phyloP scores from a whole-genome alignment of 2,329 filamentous ascomycete species.

The Penicillium capsulatum region DNA sequence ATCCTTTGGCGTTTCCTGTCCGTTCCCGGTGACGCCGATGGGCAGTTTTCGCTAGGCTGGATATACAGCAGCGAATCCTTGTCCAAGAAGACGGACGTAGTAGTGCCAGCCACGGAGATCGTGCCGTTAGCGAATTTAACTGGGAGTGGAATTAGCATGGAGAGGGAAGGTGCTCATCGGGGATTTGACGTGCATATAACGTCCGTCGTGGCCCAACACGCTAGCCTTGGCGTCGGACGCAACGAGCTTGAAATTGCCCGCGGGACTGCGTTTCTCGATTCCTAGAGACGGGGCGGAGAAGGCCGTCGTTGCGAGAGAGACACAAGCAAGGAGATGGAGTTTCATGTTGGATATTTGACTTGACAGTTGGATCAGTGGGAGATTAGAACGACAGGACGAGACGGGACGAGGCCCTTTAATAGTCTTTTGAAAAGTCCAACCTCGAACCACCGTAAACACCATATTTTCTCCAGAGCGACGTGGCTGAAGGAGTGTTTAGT shows the following conservation, averaged over 20 bases:
- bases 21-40: conserved; percentile 19
- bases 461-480: no score
- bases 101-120: conserved; percentile 13
- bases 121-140: conserved; percentile 11
- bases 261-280: conserved; percentile 14
- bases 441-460: no score
- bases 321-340: conserved; percentile 3
- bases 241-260: conserved; percentile 14
- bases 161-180: no score
- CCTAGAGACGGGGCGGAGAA: no score
- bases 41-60: conserved; percentile 9
- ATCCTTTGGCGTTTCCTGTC: conserved; percentile 8
- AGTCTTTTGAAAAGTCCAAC: no score
- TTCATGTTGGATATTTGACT: no score
- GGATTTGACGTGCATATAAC: conserved; percentile 20
- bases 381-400: no score
- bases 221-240: conserved; percentile 12
- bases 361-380: no score
- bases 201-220: conserved; percentile 15
- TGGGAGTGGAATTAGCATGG: neutral
- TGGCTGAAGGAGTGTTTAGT: no score
- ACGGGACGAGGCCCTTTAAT: no score
- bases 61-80: conserved; percentile 15
- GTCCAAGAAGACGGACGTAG: conserved; percentile 14
- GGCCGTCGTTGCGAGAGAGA: no score